phyloP scores from a whole-genome alignment of 257 asterid genomes.

The Buddleja alternifolia region DNA sequence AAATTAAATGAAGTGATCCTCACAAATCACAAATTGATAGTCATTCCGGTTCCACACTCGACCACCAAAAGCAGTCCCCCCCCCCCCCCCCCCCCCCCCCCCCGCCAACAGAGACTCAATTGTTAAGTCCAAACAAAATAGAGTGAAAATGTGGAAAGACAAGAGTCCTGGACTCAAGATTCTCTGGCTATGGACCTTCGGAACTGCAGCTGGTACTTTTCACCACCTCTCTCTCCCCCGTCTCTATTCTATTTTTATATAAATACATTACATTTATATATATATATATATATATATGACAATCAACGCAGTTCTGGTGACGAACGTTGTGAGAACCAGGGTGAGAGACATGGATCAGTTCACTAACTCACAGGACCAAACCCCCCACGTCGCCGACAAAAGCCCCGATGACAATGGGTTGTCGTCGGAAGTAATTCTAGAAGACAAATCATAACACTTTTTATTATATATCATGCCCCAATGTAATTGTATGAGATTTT shows the following conservation, averaged over 20 bases:
- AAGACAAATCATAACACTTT: constrained; percentile 30
- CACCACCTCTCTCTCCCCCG: neutral
- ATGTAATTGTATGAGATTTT: neutral
- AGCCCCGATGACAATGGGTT: constrained; percentile 24
- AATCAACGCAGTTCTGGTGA: constrained; percentile 52
- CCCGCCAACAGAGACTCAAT: too few species aligned
- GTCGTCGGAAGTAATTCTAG: constrained; percentile 27
- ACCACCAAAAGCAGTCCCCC: too few species aligned
- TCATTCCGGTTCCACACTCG: too few species aligned
- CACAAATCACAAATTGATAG: too few species aligned
- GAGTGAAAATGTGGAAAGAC: constrained; percentile 70
- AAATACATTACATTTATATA: too few species aligned
- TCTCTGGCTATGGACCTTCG: constrained; percentile 86
- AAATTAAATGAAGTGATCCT: too few species aligned
- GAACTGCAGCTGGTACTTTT: constrained; percentile 75
- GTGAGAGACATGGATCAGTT: constrained; percentile 63
- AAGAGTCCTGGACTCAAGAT: constrained; percentile 88
- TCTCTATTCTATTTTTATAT: constrained; percentile 9
- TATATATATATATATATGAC: neutral
- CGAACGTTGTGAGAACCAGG: constrained; percentile 64
- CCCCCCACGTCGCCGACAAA: constrained; percentile 11
- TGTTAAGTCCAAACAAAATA: too few species aligned
- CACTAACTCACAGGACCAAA: constrained; percentile 42
- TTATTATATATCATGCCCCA: neutral
- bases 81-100: too few species aligned